Conservation (phyloP, 2,329 filamentous ascomycete genomes). For the Microcyclosporella mali region DNA sequence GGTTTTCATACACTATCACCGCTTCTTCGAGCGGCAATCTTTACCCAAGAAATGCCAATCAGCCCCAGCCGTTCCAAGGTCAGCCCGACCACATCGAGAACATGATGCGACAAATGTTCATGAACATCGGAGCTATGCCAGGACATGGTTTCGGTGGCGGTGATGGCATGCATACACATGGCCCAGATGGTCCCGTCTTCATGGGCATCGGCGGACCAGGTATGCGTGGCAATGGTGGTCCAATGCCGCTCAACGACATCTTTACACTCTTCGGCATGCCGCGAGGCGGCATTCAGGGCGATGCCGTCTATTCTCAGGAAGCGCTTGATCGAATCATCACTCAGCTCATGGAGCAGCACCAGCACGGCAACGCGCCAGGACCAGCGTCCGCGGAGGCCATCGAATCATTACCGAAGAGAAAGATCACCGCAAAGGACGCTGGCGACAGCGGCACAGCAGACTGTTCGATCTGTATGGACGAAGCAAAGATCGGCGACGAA, state of each 20-base stretch:
- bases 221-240: conserved; percentile 1
- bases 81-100: conserved; percentile 27
- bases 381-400: conserved; percentile 75
- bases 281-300: conserved; percentile 51
- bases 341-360: conserved; percentile 78
- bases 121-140: conserved; percentile 25
- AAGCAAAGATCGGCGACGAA: conserved; percentile 65
- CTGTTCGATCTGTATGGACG: conserved; percentile 93
- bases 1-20: conserved; percentile 28
- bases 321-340: conserved; percentile 84
- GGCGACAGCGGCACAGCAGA: conserved; percentile 64
- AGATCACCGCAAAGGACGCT: conserved; percentile 63
- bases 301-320: conserved; percentile 86
- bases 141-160: conserved; percentile 1
- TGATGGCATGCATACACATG: neutral
- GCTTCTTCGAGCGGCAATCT: conserved; percentile 32
- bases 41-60: conserved; percentile 47
- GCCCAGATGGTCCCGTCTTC: conserved; percentile 1
- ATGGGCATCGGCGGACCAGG: conserved; percentile 9
- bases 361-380: conserved; percentile 68
- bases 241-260: conserved; percentile 14
- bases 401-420: conserved; percentile 59
- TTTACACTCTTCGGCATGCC: conserved; percentile 28
- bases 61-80: conserved; percentile 40
- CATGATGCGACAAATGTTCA: conserved; percentile 29